Conservation (phyloP, 352 stramenopile species). For the Phytophthora cactorum region DNA sequence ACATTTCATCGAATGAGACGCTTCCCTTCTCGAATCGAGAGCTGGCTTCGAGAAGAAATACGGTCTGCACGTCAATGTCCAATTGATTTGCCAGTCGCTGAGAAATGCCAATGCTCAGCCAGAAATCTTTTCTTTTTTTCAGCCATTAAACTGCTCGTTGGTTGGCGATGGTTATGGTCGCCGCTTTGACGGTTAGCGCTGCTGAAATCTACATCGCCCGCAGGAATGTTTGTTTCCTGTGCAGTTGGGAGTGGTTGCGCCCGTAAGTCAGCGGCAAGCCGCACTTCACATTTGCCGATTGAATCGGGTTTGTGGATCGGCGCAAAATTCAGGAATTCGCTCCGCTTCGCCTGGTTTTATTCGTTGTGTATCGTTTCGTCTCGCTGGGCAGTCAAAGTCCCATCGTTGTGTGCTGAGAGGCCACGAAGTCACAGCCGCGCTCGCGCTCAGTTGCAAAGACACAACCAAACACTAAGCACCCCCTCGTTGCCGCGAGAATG, state of each 20-base stretch:
- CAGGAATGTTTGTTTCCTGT: neutral
- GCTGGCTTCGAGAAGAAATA: no score
- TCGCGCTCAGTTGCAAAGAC: slow-evolving; percentile 20
- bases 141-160: slow-evolving; percentile 1
- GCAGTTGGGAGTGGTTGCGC: neutral
- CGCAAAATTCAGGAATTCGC: slow-evolving; percentile 1
- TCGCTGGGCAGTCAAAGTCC: neutral
- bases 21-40: no score
- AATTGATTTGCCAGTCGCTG: no score
- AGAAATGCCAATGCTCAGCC: no score
- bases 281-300: neutral
- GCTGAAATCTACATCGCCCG: no score
- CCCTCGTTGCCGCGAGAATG: slow-evolving; percentile 19
- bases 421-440: neutral
- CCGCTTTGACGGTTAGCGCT: no score
- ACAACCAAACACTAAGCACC: slow-evolving; percentile 13
- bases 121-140: no score
- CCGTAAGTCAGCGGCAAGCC: neutral
- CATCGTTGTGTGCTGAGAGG: neutral
- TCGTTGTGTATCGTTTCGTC: slow-evolving; percentile 12
- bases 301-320: neutral
- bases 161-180: neutral
- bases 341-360: slow-evolving; percentile 11
- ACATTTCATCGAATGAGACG: no score
- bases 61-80: no score